Percentiles rank a stretch among this genome's conserved stretches.
Evolutionary conservation across 495 filamentous ascomycete genomes (phyloP).

Genomic region (Tuber calosporum): DNA sequence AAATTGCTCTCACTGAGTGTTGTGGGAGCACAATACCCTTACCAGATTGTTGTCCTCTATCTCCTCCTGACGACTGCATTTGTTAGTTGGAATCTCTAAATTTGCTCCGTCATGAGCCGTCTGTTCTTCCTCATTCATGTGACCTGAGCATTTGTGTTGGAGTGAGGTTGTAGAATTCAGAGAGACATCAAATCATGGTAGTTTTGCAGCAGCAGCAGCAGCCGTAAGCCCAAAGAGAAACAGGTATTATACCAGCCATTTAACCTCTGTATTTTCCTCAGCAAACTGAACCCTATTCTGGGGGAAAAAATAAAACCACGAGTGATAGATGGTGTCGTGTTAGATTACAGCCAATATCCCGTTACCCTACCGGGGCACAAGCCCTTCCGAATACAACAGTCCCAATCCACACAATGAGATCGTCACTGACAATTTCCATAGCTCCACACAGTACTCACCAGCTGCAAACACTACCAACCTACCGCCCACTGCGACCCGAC

Average conservation of each 20-base stretch:
- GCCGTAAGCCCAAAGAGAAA: neutral
- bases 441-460: conserved; percentile 22
- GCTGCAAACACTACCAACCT: conserved; percentile 28
- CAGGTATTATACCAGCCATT: neutral
- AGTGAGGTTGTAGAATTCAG: neutral
- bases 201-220: neutral
- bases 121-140: neutral
- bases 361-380: conserved; percentile 17
- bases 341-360: neutral
- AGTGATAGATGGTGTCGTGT: neutral
- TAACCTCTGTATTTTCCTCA: neutral
- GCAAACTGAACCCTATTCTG: neutral
- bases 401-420: conserved; percentile 24
- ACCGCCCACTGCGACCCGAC: conserved; percentile 27
- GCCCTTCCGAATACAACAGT: conserved; percentile 21
- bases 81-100: neutral
- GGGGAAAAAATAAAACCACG: neutral
- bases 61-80: neutral
- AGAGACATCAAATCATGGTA: neutral
- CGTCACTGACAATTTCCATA: conserved; percentile 27
- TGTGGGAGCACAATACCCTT: neutral
- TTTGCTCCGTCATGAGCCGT: neutral
- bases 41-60: neutral
- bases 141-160: neutral
- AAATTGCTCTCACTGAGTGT: neutral